These are phyloP conservation scores for Staphylotrichum longicolle DNA, from an alignment of 495 filamentous ascomycete species.

Conservation along the genomic window DNA sequence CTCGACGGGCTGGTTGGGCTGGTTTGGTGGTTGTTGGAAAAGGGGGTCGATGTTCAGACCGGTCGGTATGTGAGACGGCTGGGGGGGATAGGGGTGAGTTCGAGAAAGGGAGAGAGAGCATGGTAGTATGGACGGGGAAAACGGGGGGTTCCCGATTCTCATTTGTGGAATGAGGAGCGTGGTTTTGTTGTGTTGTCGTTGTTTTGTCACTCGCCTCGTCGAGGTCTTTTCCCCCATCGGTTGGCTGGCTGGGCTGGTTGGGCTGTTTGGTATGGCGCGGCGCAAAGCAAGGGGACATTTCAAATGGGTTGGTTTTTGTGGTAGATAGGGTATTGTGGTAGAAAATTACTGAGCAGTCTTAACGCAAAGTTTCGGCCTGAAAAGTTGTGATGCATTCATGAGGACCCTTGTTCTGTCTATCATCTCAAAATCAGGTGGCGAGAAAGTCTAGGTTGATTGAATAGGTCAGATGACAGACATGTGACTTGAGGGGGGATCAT, in stretches of 20 bases:
- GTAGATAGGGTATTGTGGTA: constrained; percentile 4
- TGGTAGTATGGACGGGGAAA: too few relatives aligned
- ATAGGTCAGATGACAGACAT: too few relatives aligned
- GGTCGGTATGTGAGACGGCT: too few relatives aligned
- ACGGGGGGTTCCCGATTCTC: not conserved
- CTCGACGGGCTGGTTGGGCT: too few relatives aligned
- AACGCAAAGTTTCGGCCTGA: not conserved
- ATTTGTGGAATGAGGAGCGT: not conserved
- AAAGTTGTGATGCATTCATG: too few relatives aligned
- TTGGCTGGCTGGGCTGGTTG: not conserved
- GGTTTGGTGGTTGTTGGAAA: too few relatives aligned
- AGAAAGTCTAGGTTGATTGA: too few relatives aligned
- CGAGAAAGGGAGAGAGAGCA: too few relatives aligned
- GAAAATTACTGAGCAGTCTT: constrained; percentile 1
- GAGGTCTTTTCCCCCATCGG: not conserved
- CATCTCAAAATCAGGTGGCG: too few relatives aligned
- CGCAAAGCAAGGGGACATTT: not conserved
- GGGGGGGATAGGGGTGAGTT: too few relatives aligned
- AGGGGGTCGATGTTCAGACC: not conserved
- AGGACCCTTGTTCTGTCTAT: too few relatives aligned
- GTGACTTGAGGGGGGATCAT: constrained; percentile 28
- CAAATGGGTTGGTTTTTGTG: not conserved
- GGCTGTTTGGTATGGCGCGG: not conserved
- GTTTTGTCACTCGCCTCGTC: not conserved
- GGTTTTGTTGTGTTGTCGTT: not conserved